These are phyloP conservation scores for Symmetrospora coprosmae DNA, from an alignment of 768 basidiomycete species.

Conservation along the genomic window DNA sequence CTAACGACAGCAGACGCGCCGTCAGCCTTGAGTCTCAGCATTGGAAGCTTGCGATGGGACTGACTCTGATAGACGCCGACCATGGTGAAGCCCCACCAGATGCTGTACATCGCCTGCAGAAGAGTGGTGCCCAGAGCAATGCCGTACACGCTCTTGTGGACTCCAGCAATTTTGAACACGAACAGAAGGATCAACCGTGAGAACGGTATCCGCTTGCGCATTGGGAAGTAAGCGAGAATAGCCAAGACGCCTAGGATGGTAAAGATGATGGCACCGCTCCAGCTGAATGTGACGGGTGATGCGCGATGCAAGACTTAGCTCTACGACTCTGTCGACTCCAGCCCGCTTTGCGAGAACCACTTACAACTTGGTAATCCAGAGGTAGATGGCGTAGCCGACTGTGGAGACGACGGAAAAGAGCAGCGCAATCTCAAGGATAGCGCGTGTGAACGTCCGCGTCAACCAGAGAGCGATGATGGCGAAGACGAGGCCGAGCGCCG, in stretches of 20 bases:
- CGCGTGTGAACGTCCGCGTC: conserved; percentile 29
- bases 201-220: conserved; percentile 9
- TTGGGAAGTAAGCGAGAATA: conserved; percentile 17
- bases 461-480: conserved; percentile 26
- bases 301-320: background rate
- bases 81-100: conserved; percentile 29
- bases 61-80: conserved; percentile 16
- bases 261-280: conserved; percentile 33
- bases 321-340: background rate
- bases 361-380: conserved; percentile 24
- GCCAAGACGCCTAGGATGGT: conserved; percentile 32
- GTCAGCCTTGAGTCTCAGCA: background rate
- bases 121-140: conserved; percentile 27
- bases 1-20: background rate
- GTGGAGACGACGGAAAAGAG: conserved; percentile 12
- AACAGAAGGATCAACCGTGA: conserved; percentile 28
- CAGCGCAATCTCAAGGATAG: conserved; percentile 30
- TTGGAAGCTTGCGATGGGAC: no score
- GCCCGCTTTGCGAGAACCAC: background rate
- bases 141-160: conserved; percentile 23
- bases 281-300: no score
- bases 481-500: conserved; percentile 28
- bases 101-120: conserved; percentile 25
- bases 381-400: conserved; percentile 28
- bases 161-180: conserved; percentile 29